phyloP scores from a whole-genome alignment of 306 rosid genomes.

The Quercus gilva region DNA sequence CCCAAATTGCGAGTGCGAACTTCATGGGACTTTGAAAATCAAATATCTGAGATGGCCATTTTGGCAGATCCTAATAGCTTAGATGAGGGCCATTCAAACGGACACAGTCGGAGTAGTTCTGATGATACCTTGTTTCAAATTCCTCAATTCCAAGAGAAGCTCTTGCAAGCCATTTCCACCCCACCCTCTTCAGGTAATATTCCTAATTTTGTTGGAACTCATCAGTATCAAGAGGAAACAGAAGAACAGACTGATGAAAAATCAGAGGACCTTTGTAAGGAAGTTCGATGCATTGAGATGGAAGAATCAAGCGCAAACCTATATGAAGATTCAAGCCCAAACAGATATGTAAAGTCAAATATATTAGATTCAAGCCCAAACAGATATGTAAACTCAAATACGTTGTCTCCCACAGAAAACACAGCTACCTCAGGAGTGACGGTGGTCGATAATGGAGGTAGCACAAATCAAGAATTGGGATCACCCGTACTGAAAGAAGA shows the following conservation, averaged over 20 bases:
- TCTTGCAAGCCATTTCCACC: conserved; percentile 41
- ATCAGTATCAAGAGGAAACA: conserved; percentile 35
- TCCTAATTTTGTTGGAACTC: conserved; percentile 31
- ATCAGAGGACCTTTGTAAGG: conserved; percentile 65
- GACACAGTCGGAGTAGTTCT: conserved; percentile 58
- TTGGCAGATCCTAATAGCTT: conserved; percentile 27
- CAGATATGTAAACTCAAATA: conserved; percentile 40
- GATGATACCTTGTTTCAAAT: conserved; percentile 66
- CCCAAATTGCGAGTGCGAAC: conserved; percentile 54
- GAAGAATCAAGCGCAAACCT: conserved; percentile 43
- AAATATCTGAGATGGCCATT: conserved; percentile 30
- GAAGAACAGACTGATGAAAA: conserved; percentile 52
- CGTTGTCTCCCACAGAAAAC: conserved; percentile 51
- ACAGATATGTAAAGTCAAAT: conserved; percentile 35
- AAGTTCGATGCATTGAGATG: conserved; percentile 75
- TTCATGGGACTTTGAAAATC: conserved; percentile 63
- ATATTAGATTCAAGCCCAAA: conserved; percentile 40
- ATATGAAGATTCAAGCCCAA: conserved; percentile 29
- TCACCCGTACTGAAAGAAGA: conserved; percentile 44
- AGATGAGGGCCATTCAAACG: conserved; percentile 59
- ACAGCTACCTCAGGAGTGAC: conserved; percentile 37
- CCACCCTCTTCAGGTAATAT: conserved; percentile 30
- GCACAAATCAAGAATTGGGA: conserved; percentile 26
- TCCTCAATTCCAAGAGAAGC: conserved; percentile 57
- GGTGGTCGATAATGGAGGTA: conserved; percentile 36